Conservation (phyloP, 2,329 filamentous ascomycete species). For the Xylaria sp. region DNA sequence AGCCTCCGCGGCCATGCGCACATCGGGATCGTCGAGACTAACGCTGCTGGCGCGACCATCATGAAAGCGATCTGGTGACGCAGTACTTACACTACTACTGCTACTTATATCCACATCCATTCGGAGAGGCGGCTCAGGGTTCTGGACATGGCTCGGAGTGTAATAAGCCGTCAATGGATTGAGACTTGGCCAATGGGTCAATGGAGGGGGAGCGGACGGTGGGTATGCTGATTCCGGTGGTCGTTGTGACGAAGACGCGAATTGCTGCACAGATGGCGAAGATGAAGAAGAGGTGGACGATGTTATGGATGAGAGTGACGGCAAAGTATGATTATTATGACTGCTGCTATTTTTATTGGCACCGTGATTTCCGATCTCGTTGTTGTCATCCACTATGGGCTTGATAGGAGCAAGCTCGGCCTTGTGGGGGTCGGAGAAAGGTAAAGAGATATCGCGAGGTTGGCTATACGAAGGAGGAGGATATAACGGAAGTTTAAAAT, state of each 20-base stretch:
- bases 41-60: slow-evolving; percentile 62
- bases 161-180: slow-evolving; percentile 63
- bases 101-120: slow-evolving; percentile 61
- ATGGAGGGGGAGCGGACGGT: slow-evolving; percentile 42
- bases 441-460: slow-evolving; percentile 49
- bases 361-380: slow-evolving; percentile 36
- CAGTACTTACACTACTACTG: slow-evolving; percentile 54
- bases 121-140: slow-evolving; percentile 57
- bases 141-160: slow-evolving; percentile 55
- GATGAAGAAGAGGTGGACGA: slow-evolving; percentile 42
- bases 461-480: slow-evolving; percentile 53
- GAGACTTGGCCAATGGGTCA: slow-evolving; percentile 59
- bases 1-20: slow-evolving; percentile 77
- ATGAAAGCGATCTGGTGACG: slow-evolving; percentile 58
- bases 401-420: slow-evolving; percentile 59
- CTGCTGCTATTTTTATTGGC: slow-evolving; percentile 16
- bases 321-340: slow-evolving; percentile 49
- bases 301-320: slow-evolving; percentile 57
- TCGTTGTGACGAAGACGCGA: slow-evolving; percentile 37
- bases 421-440: slow-evolving; percentile 50
- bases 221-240: slow-evolving; percentile 45
- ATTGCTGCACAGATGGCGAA: slow-evolving; percentile 36
- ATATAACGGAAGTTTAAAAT: slow-evolving; percentile 50
- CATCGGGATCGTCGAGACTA: slow-evolving; percentile 72
- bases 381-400: slow-evolving; percentile 42